A percentile compares a stretch with the other conserved stretches of the same genome.
Evolutionary conservation across 768 basidiomycete genomes (phyloP).

Genomic region (Clitopilus passeckerianus): DNA sequence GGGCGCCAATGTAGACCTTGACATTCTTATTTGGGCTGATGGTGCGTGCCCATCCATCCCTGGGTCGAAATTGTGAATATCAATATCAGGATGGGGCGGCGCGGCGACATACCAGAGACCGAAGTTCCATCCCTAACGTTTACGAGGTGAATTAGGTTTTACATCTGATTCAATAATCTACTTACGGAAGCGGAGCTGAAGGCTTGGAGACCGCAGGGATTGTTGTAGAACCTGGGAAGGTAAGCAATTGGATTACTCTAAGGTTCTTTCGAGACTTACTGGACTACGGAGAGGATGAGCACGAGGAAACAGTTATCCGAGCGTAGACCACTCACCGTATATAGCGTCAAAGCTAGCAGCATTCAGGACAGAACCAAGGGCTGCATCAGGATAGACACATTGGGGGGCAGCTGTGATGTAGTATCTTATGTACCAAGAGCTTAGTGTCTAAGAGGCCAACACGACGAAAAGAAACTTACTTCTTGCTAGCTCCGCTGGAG

Average conservation of each 20-base stretch:
- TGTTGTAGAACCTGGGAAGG: conserved; percentile 48
- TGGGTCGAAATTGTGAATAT: conserved; percentile 12
- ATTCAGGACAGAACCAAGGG: conserved; percentile 55
- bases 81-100: no score
- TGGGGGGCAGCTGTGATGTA: conserved; percentile 63
- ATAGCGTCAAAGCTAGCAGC: conserved; percentile 64
- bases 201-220: conserved; percentile 44
- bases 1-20: conserved; percentile 63
- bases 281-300: conserved; percentile 19
- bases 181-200: conserved; percentile 46
- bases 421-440: conserved; percentile 34
- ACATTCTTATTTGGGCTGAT: conserved; percentile 55
- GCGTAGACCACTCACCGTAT: conserved; percentile 36
- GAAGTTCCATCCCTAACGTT: conserved; percentile 59
- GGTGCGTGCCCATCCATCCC: conserved; percentile 63
- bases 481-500: conserved; percentile 45
- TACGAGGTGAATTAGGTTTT: conserved; percentile 10
- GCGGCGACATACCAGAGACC: conserved; percentile 40
- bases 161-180: conserved; percentile 3
- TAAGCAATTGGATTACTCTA: not conserved
- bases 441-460: not conserved
- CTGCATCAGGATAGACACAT: conserved; percentile 67
- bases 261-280: conserved; percentile 16
- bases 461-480: conserved; percentile 25
- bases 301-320: not conserved